Evolutionary conservation across 75 land plant species (phyloP).

Genomic region (Gnetum montanum): DNA sequence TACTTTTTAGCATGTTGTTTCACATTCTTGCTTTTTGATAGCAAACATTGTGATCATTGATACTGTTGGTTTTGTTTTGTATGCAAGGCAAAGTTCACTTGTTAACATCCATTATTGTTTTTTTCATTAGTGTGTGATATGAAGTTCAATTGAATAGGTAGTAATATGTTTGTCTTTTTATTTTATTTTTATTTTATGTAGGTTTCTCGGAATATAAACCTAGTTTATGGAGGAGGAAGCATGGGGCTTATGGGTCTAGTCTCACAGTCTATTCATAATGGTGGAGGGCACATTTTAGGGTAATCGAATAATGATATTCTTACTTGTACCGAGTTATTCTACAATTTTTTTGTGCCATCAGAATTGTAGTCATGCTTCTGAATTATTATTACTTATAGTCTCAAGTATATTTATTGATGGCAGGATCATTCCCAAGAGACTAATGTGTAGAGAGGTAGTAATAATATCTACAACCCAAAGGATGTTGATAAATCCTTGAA

Average conservation of each 20-base stretch:
- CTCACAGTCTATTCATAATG: slow-evolving; percentile 22
- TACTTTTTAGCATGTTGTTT: too few species aligned
- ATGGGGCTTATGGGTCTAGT: slow-evolving; percentile 30
- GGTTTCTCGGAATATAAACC: slow-evolving; percentile 33
- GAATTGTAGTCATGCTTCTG: background rate
- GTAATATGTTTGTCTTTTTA: too few species aligned
- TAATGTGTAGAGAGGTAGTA: slow-evolving; percentile 85
- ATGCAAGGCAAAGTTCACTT: too few species aligned
- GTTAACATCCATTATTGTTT: too few species aligned
- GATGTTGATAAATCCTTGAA: too few species aligned
- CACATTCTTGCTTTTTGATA: too few species aligned
- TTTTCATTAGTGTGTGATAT: too few species aligned
- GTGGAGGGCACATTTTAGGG: slow-evolving; percentile 35
- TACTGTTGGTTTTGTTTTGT: too few species aligned
- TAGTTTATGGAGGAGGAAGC: slow-evolving; percentile 35
- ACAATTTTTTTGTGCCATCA: background rate
- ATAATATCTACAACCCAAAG: slow-evolving; percentile 4
- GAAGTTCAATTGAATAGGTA: too few species aligned
- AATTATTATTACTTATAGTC: background rate
- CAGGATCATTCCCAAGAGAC: slow-evolving; percentile 91
- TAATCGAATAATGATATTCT: slow-evolving; percentile 6
- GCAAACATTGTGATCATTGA: too few species aligned
- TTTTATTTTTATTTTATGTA: too few species aligned
- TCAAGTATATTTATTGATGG: background rate
- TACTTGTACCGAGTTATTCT: background rate